Evolutionary conservation across 139 green algal genomes (phyloP), one percentile per base, ranked within the genome.

Genomic region (Volvox reticuliferus): DNA sequence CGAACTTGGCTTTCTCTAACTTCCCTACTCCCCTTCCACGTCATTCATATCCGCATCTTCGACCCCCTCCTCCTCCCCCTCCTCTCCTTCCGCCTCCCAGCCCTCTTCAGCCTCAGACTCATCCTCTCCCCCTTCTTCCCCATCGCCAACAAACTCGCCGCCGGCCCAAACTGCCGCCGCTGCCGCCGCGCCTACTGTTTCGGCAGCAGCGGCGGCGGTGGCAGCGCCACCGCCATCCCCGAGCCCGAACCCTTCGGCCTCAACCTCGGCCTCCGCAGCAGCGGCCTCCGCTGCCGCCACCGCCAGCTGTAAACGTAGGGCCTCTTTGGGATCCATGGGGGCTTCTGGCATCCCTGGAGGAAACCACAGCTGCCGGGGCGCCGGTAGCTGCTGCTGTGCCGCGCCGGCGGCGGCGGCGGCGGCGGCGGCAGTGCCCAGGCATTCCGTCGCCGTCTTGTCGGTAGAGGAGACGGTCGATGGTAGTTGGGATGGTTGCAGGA

Each of bases 401-500:
- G 13, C 55, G 14, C 12, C 20, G 9, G 65, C 35, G 62, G 35
- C 3, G 2, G 35, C 1, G 67, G 24, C 32, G 61, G n/a, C 55
- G 61, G 28, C 55, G 28, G n/a, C 61, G 12, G 12, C 55, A 33
- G n/a, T 19, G 30, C 61, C 62, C 28, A 33, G 44, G 19, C 55
- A n/a, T 24, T 65, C 65, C 19, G 30, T 18, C 19, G 1, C 81
- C n/a, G 61, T 22, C 17, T 18, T 28, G 28, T n/a, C 35, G 12
- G 50, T 24, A 24, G 50, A 55, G 55, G 55, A 33, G 30, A 24
- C 63, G 13, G 36, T 24, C 14, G 44, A 55, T 55, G 44, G 5
- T 9, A 33, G 83, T 26, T 36, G 21, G 16, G 33, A 9, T 55
- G 44, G 32, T 71, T 94, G 92, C 62, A 94, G 75, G 73, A 92